A percentile compares a stretch with the other conserved stretches of the same genome.
Conservation (phyloP, 495 filamentous ascomycete genomes). For the Baudoinia panamericana region DNA sequence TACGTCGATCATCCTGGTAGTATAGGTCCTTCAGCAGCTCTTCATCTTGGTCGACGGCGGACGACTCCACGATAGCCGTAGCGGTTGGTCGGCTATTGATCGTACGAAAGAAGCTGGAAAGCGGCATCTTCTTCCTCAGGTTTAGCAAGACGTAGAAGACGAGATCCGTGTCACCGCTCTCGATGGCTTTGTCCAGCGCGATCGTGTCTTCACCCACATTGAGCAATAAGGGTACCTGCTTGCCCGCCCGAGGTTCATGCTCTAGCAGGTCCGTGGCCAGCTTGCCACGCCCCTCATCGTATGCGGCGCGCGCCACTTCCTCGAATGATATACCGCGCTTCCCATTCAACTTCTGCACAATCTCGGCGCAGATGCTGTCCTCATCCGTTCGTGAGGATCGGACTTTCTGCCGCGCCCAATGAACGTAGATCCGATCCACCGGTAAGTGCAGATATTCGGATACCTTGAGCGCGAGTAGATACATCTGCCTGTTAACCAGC, state of each 20-base stretch:
- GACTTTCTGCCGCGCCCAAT: conserved; percentile 94
- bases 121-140: conserved; percentile 77
- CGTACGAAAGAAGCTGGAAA: conserved; percentile 83
- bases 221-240: conserved; percentile 87
- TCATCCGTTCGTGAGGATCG: conserved; percentile 72
- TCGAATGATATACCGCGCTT: conserved; percentile 92
- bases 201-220: conserved; percentile 94
- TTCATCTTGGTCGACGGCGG: conserved; percentile 59
- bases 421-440: conserved; percentile 81
- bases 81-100: conserved; percentile 80
- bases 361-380: conserved; percentile 70
- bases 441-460: conserved; percentile 78
- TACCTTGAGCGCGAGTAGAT: conserved; percentile 79
- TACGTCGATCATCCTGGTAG: conserved; percentile 89
- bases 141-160: conserved; percentile 80
- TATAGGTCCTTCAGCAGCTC: conserved; percentile 89
- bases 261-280: conserved; percentile 84
- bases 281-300: conserved; percentile 78
- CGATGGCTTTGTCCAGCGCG: conserved; percentile 91
- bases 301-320: conserved; percentile 82
- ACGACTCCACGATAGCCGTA: conserved; percentile 77
- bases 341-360: conserved; percentile 73
- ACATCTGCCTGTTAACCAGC: conserved; percentile 77
- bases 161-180: conserved; percentile 87
- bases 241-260: conserved; percentile 82